Conservation (phyloP, 345 rosid species). For the Angophora floribunda region DNA sequence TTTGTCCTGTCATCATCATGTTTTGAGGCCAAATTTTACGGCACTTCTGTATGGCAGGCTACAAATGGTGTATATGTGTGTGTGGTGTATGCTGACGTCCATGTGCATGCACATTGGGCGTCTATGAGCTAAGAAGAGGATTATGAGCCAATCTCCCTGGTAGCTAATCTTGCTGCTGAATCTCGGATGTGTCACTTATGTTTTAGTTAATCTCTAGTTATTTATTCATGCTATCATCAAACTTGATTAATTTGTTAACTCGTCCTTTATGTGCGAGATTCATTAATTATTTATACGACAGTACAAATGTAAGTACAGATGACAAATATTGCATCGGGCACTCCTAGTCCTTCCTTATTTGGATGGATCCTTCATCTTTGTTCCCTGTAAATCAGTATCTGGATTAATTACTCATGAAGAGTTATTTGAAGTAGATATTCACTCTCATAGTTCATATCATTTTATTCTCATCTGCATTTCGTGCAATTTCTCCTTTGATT, state of each 20-base stretch:
- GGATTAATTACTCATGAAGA: background rate
- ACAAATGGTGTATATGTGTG: background rate
- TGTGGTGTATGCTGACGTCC: background rate
- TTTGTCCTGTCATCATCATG: background rate
- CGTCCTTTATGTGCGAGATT: background rate
- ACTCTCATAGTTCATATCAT: background rate
- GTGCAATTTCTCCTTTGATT: background rate
- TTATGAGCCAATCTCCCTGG: background rate
- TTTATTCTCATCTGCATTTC: background rate
- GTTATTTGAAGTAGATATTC: background rate
- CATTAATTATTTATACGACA: background rate
- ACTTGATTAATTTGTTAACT: background rate
- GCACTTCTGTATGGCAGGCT: background rate
- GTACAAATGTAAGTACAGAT: background rate
- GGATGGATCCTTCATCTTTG: background rate
- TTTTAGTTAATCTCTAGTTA: background rate
- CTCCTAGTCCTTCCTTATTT: background rate
- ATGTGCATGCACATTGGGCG: background rate
- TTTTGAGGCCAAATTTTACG: background rate
- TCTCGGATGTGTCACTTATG: background rate
- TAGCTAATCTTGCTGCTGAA: background rate
- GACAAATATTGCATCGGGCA: background rate
- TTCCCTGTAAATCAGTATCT: background rate
- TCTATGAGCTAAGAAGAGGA: background rate
- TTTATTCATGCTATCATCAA: background rate